Conservation (phyloP, 257 asterid species). For the Nicotiana tomentosiformis region DNA sequence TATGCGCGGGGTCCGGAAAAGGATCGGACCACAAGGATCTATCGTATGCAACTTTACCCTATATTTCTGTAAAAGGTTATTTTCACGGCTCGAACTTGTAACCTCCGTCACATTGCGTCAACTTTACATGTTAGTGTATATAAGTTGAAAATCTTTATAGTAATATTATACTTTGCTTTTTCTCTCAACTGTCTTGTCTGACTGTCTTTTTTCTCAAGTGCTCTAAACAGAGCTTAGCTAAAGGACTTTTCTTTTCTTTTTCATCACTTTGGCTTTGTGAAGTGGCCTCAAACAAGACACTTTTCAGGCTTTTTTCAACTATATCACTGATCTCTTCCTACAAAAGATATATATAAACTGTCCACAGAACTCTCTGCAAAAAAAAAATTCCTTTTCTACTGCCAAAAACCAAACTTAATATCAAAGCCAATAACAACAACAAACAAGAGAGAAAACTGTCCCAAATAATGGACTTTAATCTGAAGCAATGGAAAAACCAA, state of each 20-base stretch:
- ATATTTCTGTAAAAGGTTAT: too few relatives aligned
- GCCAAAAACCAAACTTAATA: not conserved
- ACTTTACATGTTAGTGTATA: too few relatives aligned
- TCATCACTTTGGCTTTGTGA: not conserved
- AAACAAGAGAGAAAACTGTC: not conserved
- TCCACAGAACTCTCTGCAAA: constrained; percentile 7
- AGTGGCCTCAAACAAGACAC: not conserved
- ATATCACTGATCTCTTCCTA: not conserved
- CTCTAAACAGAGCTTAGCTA: constrained; percentile 2
- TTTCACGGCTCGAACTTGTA: too few relatives aligned
- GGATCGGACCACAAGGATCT: too few relatives aligned
- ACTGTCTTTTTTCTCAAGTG: constrained; percentile 31
- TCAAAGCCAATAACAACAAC: constrained; percentile 8
- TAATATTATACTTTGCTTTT: not conserved
- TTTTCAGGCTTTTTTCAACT: not conserved
- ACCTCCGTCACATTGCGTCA: too few relatives aligned
- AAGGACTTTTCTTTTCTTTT: not conserved
- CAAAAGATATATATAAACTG: not conserved
- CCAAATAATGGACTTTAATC: constrained; percentile 55
- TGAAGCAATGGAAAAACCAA: constrained; percentile 66
- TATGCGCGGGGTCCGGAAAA: too few relatives aligned
- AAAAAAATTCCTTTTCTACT: not conserved
- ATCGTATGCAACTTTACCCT: too few relatives aligned
- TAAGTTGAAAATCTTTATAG: too few relatives aligned
- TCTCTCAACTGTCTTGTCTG: constrained; percentile 51